A percentile compares a stretch with the other conserved stretches of the same genome.
These are phyloP conservation scores for Kentomonas sorsogonicus DNA, from an alignment of 208 protist species.

Conservation along the genomic window DNA sequence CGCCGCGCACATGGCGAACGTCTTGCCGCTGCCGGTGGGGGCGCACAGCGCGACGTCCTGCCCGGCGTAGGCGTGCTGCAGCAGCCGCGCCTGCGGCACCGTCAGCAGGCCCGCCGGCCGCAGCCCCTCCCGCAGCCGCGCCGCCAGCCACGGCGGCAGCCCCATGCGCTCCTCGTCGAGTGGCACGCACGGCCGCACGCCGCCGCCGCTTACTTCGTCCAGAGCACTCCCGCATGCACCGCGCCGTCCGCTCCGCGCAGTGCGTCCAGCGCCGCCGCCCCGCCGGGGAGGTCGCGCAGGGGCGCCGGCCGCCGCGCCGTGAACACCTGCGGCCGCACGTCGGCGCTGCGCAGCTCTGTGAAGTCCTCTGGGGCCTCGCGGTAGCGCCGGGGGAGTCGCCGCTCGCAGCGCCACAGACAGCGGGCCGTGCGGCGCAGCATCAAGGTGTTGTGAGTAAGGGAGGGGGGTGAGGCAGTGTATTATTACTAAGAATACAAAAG, in stretches of 20 bases:
- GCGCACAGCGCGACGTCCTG: constrained; percentile 85
- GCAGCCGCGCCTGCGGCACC: constrained; percentile 72
- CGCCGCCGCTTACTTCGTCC: constrained; percentile 16
- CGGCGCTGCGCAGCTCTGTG: constrained; percentile 59
- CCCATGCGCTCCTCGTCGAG: constrained; percentile 81
- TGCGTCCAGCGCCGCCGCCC: constrained; percentile 49
- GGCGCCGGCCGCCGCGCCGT: constrained; percentile 61
- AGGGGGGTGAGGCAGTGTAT: neutral
- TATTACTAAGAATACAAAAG: neutral
- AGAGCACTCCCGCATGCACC: constrained; percentile 12
- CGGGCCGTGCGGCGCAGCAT: neutral
- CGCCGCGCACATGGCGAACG: constrained; percentile 79
- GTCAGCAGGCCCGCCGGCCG: constrained; percentile 40
- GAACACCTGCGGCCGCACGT: constrained; percentile 74
- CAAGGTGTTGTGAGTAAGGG: neutral
- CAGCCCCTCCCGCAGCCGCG: constrained; percentile 16
- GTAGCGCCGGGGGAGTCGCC: constrained; percentile 66
- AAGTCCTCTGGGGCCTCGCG: constrained; percentile 80
- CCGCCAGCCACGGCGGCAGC: constrained; percentile 62
- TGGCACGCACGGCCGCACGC: constrained; percentile 50
- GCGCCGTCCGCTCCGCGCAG: constrained; percentile 49
- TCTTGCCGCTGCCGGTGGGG: constrained; percentile 88
- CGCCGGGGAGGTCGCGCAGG: constrained; percentile 44
- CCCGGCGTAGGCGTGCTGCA: constrained; percentile 82
- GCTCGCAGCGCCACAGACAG: constrained; percentile 51